Percentiles rank a stretch among this genome's conserved stretches.
phyloP scores from a whole-genome alignment of 179 eudicot species.

The Beta lomatogona region DNA sequence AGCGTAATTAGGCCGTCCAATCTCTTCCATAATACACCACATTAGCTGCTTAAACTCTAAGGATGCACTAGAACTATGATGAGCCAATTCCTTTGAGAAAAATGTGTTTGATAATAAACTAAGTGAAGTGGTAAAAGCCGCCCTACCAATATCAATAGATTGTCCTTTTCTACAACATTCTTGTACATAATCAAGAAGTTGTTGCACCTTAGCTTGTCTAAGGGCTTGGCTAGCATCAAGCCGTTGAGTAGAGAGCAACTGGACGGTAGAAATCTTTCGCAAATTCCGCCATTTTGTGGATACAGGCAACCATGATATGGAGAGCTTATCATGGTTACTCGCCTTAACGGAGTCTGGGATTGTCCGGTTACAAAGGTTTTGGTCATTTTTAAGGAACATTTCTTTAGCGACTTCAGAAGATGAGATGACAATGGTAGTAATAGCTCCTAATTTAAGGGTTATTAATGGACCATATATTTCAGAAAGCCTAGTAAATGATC shows the following conservation, averaged over 20 bases:
- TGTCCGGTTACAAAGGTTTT: conserved; percentile 18
- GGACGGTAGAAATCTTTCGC: conserved; percentile 30
- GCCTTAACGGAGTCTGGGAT: conserved; percentile 31
- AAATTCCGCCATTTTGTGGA: conserved; percentile 31
- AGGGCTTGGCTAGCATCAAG: conserved; percentile 32
- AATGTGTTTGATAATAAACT: conserved; percentile 37
- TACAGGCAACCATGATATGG: conserved; percentile 37
- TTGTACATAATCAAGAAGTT: conserved; percentile 32
- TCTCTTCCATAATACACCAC: conserved; percentile 38
- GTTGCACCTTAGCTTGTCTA: conserved; percentile 35
- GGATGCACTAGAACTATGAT: conserved; percentile 24
- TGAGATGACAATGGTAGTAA: conserved; percentile 32
- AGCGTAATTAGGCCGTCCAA: conserved; percentile 35
- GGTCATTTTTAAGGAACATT: conserved; percentile 35
- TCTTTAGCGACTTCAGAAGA: conserved; percentile 27
- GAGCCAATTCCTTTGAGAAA: conserved; percentile 33
- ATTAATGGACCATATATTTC: conserved; percentile 32
- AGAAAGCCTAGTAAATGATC: conserved; percentile 27
- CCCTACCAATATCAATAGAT: conserved; percentile 31
- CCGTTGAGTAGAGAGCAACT: conserved; percentile 28
- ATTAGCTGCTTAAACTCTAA: conserved; percentile 37
- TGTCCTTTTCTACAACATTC: conserved; percentile 23
- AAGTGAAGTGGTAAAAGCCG: conserved; percentile 34
- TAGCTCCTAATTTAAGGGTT: conserved; percentile 24
- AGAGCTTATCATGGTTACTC: conserved; percentile 29